These are phyloP conservation scores for Fusarium anthophilum DNA, from an alignment of 2,329 filamentous ascomycete genomes.

Conservation along the genomic window DNA sequence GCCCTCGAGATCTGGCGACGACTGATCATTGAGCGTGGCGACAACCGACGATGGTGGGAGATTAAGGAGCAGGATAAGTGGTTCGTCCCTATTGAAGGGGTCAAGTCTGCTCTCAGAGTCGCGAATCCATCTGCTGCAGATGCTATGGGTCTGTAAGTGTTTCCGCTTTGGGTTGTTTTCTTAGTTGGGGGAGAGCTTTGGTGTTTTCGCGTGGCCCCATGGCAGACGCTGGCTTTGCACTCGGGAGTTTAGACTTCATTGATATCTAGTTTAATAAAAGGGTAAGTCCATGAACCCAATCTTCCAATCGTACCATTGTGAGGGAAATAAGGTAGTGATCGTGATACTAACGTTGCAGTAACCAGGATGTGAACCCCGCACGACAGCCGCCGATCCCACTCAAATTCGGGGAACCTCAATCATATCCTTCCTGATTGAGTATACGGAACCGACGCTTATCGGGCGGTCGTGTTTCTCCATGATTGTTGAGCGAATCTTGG, in stretches of 20 bases:
- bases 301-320: neutral
- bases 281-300: neutral
- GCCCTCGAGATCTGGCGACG: neutral
- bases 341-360: neutral
- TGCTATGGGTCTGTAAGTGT: neutral
- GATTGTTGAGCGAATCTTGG: neutral
- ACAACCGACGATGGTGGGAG: neutral
- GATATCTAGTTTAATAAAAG: neutral
- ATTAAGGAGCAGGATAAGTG: neutral
- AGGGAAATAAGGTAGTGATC: neutral
- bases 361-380: neutral
- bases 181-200: neutral
- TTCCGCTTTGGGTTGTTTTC: neutral
- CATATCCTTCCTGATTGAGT: conserved; percentile 8
- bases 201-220: too few relatives aligned
- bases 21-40: neutral
- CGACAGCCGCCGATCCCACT: neutral
- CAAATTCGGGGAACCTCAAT: neutral
- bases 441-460: conserved; percentile 1
- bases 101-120: neutral
- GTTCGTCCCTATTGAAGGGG: neutral
- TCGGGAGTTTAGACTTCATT: too few relatives aligned
- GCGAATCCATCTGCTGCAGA: neutral
- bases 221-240: neutral
- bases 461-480: neutral